Evolutionary conservation across 2,329 filamentous ascomycete species (phyloP).

Genomic region (Neonectria faginata): DNA sequence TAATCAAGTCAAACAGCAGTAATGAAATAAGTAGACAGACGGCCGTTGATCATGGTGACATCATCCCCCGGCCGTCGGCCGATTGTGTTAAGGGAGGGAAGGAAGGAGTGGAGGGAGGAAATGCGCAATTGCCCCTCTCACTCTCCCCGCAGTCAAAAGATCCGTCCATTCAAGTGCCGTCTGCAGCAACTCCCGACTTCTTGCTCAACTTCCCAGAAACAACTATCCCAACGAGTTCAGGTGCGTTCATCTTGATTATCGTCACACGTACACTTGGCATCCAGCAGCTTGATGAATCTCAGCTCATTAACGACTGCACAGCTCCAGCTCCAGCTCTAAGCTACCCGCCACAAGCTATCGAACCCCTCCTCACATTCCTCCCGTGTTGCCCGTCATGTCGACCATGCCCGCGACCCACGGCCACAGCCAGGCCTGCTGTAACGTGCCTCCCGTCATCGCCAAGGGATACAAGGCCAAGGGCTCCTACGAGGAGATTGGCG

Average conservation of each 20-base stretch:
- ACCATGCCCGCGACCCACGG: slow-evolving; percentile 64
- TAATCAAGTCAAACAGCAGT: neutral
- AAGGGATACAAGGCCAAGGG: slow-evolving; percentile 68
- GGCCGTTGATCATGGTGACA: slow-evolving; percentile 17
- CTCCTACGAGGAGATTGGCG: slow-evolving; percentile 66
- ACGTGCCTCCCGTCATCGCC: slow-evolving; percentile 67
- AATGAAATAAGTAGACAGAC: too few species aligned
- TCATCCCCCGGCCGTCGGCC: slow-evolving; percentile 13
- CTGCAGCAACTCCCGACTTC: neutral
- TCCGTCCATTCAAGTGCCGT: neutral
- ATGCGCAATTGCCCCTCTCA: neutral
- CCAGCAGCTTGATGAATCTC: neutral
- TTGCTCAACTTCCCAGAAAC: slow-evolving; percentile 9
- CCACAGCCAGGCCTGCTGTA: slow-evolving; percentile 69
- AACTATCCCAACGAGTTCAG: neutral
- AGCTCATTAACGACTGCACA: neutral
- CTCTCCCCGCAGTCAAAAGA: slow-evolving; percentile 14
- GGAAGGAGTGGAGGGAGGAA: neutral
- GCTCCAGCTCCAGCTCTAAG: neutral
- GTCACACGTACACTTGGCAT: neutral
- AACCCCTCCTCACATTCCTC: neutral
- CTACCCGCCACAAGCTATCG: neutral
- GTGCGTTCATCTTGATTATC: neutral
- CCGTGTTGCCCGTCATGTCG: slow-evolving; percentile 54
- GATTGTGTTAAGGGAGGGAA: neutral